Evolutionary conservation across 495 filamentous ascomycete species (phyloP).

Genomic region (Pseudoneurospora amorphoporcata): DNA sequence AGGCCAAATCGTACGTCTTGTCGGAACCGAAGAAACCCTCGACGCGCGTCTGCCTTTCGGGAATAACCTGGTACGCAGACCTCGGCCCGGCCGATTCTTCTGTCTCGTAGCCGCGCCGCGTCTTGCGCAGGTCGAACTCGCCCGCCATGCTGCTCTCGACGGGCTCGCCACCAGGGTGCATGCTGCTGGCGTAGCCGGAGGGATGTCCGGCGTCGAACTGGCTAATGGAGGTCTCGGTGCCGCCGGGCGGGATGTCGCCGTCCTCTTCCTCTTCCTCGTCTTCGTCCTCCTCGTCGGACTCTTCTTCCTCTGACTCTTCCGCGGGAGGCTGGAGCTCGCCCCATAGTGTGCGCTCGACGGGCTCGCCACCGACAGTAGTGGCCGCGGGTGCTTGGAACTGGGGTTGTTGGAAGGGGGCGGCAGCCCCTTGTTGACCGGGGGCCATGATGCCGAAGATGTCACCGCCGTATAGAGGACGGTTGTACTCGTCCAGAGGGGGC

Average conservation of each 20-base stretch:
- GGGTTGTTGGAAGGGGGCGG: conserved; percentile 1
- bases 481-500: conserved; percentile 86
- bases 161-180: conserved; percentile 41
- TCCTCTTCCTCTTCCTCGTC: conserved; percentile 65
- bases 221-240: conserved; percentile 63
- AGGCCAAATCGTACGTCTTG: conserved; percentile 71
- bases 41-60: conserved; percentile 70
- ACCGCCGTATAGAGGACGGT: conserved; percentile 80
- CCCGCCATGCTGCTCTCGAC: conserved; percentile 64
- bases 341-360: conserved; percentile 83
- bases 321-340: conserved; percentile 83
- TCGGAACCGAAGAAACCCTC: conserved; percentile 96
- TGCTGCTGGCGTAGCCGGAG: conserved; percentile 64
- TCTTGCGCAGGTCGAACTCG: conserved; percentile 87
- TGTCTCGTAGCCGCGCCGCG: conserved; percentile 75
- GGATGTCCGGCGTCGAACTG: conserved; percentile 53
- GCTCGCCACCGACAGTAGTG: conserved; percentile 52
- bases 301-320: conserved; percentile 72
- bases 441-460: conserved; percentile 86
- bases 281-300: conserved; percentile 58
- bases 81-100: conserved; percentile 63
- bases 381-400: conserved; percentile 24
- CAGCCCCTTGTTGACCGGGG: conserved; percentile 37
- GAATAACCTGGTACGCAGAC: conserved; percentile 79
- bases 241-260: conserved; percentile 37